Base-by-base conservation (phyloP, 1,139 yeast species). In the Geotrichum bryndzae region DNA sequence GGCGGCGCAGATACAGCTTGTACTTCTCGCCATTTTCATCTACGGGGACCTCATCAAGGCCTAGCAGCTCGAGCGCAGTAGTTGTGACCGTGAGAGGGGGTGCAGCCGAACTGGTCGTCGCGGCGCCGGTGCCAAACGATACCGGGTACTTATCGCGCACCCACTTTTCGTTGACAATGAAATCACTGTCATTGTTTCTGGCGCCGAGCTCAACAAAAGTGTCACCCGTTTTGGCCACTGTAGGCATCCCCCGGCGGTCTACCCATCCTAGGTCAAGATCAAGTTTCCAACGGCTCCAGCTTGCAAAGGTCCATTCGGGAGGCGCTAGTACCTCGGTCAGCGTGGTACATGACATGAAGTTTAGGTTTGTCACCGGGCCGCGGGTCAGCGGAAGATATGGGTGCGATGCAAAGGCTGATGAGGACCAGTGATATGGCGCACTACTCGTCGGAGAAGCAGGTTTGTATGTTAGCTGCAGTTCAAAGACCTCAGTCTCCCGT, bases 401-500 rank as follows among this genome's bases (percentile, higher is more conserved):
- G 13, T 35, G 38, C 57, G 77, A 81, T 13, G 73, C 51, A 57
- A 61, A 68, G 1, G 68, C 33, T 1, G 76, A 68, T 4, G 73
- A 65, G 56, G 75, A 79, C 96, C 96, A 90, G 61, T 81, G 60
- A 10, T 56, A 58, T 5, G 57, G 38, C 23, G 48, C 48, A 15
- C 18, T 41, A 41, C 18, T 15, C 11, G 61, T 56, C 22, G 45
- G 15, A 18, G 23, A 29, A 11, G 56, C 45, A 1, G 54, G 22
- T 51, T 51, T 55, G 13, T 48, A 35, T n/a, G 61, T 46, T 50
- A 53, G 51, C 67, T 90, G 96, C 51, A 90, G 74, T 70, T 90
- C 96, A 74, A 78, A 90, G 1, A 88, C 81, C 68, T 87, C 90
- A 18, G 86, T 85, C 65, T 81, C 79, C 60, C 78, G 70, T 64